These are phyloP conservation scores for Pseudopithomyces chartarum DNA, from an alignment of 2,329 filamentous ascomycete species.

Conservation along the genomic window DNA sequence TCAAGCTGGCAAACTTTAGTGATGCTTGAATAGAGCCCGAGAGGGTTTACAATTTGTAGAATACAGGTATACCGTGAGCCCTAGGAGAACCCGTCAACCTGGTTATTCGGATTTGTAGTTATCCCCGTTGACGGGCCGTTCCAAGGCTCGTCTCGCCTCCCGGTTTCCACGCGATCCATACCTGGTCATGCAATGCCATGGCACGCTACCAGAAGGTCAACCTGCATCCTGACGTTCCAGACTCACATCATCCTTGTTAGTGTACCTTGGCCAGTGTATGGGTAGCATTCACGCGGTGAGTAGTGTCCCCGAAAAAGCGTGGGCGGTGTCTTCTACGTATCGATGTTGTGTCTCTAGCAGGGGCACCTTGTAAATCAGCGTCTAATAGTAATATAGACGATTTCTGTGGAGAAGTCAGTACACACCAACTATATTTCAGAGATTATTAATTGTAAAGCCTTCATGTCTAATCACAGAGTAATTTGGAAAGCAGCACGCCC, in stretches of 20 bases:
- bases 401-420: too few relatives aligned
- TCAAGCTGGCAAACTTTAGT: too few relatives aligned
- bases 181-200: background rate
- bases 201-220: background rate
- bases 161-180: background rate
- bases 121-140: conserved; percentile 1
- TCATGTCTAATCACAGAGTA: background rate
- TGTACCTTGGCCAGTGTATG: background rate
- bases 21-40: background rate
- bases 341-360: too few relatives aligned
- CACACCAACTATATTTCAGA: too few relatives aligned
- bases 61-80: too few relatives aligned
- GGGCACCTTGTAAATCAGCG: too few relatives aligned
- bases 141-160: background rate
- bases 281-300: background rate
- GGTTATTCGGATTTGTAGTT: background rate
- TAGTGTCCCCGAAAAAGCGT: background rate
- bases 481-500: background rate
- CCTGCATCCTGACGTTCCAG: background rate
- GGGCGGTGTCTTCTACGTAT: background rate
- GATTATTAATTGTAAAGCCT: too few relatives aligned
- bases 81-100: background rate
- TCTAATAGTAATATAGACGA: too few relatives aligned
- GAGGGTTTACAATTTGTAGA: too few relatives aligned
- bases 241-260: background rate